Evolutionary conservation across 257 asterid genomes (phyloP), one percentile per base, ranked within the genome.

Genomic region (Solanum gandarillasii): DNA sequence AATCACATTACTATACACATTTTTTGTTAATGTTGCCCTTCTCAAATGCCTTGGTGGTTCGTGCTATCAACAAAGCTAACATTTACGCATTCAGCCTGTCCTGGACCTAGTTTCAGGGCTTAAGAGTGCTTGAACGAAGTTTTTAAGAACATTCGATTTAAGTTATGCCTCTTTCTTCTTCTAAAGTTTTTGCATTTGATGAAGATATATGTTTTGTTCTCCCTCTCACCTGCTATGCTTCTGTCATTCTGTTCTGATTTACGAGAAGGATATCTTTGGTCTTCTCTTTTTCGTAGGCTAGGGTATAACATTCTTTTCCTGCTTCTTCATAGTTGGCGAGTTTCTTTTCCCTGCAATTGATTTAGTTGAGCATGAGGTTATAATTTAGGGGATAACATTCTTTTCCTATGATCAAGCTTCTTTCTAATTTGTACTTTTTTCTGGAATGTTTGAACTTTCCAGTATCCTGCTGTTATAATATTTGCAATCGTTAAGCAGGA

Each of bases 261-360:
- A 75, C 0, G 6, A 12, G 55, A 75, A 29, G 32, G 76, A 27
- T 70, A 70, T 9, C 75, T 70, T 29, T 34, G 12, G 12, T 38
- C 35, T 31, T 35, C 76, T 8, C 76, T 32, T 72, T 72, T 34
- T 20, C 43, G 27, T 18, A n/a, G 14, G 27, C 81, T 34, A 11
- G 27, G 27, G 27, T 27, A 72, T 72, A 18, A n/a, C 60, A 14
- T 78, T 41, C 35, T 13, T 39, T 39, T 39, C 35, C 83, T 3
- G n/a, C 60, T 39, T 76, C 60, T 41, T 76, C 32, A 25, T 38
- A 12, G n/a, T 67, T 35, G 20, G 98, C 90, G 98, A 95, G 94
- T 94, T 94, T 89, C 99, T 97, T 41, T 94, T 95, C 85, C 99
- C 99, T 74, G 99, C 98, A 43, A 85, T 93, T 90, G 99, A 97